Evolutionary conservation across 2,329 filamentous ascomycete species (phyloP).

Genomic region (Botrytis tulipae): DNA sequence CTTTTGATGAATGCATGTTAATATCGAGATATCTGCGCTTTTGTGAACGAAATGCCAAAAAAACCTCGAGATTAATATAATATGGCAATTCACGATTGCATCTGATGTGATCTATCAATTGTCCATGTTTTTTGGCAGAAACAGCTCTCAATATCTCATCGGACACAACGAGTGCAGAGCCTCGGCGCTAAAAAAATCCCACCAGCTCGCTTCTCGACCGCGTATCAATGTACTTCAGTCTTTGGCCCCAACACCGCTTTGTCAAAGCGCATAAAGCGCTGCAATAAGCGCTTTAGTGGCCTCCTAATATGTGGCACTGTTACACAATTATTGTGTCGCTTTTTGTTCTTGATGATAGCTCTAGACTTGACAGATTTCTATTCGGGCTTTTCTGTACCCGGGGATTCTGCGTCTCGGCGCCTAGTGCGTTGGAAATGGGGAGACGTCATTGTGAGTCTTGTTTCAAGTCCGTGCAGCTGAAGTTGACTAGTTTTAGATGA

Average conservation of each 20-base stretch:
- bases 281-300: background rate
- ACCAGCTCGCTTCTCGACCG: background rate
- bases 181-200: background rate
- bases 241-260: background rate
- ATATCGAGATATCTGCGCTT: background rate
- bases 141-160: background rate
- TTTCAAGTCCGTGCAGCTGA: background rate
- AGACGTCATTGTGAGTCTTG: background rate
- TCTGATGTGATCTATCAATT: background rate
- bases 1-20: background rate
- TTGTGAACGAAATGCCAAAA: background rate
- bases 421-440: background rate
- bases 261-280: background rate
- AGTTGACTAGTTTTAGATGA: background rate
- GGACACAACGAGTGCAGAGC: background rate
- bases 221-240: background rate
- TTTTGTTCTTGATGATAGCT: background rate
- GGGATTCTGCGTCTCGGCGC: background rate
- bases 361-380: background rate
- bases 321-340: background rate
- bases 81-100: background rate
- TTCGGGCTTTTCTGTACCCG: background rate
- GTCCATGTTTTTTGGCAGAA: background rate
- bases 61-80: background rate
- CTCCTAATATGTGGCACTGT: background rate